Evolutionary conservation across 352 stramenopile species (phyloP).

Genomic region (Pythium dissotocum): DNA sequence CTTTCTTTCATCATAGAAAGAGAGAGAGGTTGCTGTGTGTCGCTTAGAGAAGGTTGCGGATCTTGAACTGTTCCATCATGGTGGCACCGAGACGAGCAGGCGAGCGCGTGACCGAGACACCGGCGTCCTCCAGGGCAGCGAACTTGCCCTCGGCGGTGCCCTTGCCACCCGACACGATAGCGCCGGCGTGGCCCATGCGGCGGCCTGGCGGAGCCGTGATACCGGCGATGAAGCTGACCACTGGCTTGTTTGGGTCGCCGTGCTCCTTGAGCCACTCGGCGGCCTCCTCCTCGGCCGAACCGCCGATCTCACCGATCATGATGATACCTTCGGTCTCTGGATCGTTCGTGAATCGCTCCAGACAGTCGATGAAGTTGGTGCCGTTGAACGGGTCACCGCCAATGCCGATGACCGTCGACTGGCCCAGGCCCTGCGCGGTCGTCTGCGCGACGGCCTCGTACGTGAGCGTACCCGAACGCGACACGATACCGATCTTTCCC

Average conservation of each 20-base stretch:
- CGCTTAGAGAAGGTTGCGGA: constrained; percentile 40
- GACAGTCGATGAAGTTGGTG: constrained; percentile 99
- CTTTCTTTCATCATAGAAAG: not conserved
- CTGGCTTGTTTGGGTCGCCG: constrained; percentile 98
- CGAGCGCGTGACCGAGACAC: constrained; percentile 95
- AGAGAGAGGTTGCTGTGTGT: not conserved
- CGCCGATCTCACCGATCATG: constrained; percentile 99
- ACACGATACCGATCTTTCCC: constrained; percentile 99
- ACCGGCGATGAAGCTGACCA: constrained; percentile 99
- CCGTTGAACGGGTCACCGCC: constrained; percentile 99
- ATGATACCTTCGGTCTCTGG: constrained; percentile 99
- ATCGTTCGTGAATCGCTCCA: constrained; percentile 99
- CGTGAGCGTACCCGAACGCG: constrained; percentile 96
- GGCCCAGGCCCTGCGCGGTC: constrained; percentile 94
- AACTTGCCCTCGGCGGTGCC: constrained; percentile 98
- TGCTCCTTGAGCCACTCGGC: constrained; percentile 98
- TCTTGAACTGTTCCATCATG: constrained; percentile 96
- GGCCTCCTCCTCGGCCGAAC: constrained; percentile 97
- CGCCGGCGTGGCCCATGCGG: constrained; percentile 98
- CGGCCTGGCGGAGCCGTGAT: constrained; percentile 97
- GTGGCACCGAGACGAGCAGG: constrained; percentile 95
- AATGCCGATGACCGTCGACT: constrained; percentile 99
- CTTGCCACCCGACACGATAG: constrained; percentile 99
- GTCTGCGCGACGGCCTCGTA: constrained; percentile 99
- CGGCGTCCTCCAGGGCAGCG: constrained; percentile 93